phyloP scores from a whole-genome alignment of 306 rosid genomes.

The Rubus idaeus region DNA sequence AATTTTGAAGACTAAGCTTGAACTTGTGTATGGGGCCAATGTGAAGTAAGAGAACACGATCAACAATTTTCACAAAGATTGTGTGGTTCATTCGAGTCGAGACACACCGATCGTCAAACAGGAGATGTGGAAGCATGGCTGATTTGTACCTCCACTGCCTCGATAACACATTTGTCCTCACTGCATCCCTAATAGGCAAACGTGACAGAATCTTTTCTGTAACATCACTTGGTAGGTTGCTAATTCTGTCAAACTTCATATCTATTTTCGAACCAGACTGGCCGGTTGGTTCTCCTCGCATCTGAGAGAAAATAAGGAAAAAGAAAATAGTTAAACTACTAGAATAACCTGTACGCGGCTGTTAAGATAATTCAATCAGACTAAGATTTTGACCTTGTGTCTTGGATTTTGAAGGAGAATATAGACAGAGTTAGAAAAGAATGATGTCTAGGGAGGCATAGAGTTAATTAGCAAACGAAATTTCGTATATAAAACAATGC shows the following conservation, averaged over 20 bases:
- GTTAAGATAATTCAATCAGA: too few relatives aligned
- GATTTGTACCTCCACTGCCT: constrained; percentile 64
- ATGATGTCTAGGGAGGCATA: too few relatives aligned
- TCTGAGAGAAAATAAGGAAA: too few relatives aligned
- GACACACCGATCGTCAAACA: constrained; percentile 39
- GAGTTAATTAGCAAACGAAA: too few relatives aligned
- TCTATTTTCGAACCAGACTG: too few relatives aligned
- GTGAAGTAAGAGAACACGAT: constrained; percentile 65
- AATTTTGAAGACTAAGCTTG: constrained; percentile 45
- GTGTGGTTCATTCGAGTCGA: constrained; percentile 28
- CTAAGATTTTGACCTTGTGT: too few relatives aligned
- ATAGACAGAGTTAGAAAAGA: too few relatives aligned
- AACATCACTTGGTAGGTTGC: constrained; percentile 48
- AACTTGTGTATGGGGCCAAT: constrained; percentile 44
- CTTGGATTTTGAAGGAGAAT: too few relatives aligned
- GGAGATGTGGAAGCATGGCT: constrained; percentile 43
- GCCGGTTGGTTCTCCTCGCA: too few relatives aligned
- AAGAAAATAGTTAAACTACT: too few relatives aligned
- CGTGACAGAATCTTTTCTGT: constrained; percentile 44
- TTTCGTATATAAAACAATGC: too few relatives aligned
- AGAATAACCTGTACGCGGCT: too few relatives aligned
- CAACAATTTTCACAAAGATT: constrained; percentile 39
- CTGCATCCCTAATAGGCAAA: constrained; percentile 52
- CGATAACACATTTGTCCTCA: constrained; percentile 56
- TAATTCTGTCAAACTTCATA: constrained; percentile 43